Evolutionary conservation across 129 eudicot genomes (phyloP).

Genomic region (carrot (Daucus carota)): DH1_v3.0 NC_030382.2:44335501-44336000

Average conservation of each 20-base stretch:
- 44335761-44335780: background rate
- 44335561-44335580: background rate
- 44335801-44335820: background rate
- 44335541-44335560: background rate
- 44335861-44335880: background rate
- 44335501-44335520: background rate
- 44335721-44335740: background rate
- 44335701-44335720: background rate
- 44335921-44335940: slow-evolving; percentile 22
- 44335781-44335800: background rate
- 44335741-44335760: background rate
- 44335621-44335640: background rate
- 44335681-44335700: background rate
- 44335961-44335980: slow-evolving; percentile 35
- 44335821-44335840: background rate
- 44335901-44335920: slow-evolving; percentile 17
- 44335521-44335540: background rate
- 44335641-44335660: background rate
- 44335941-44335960: slow-evolving; percentile 20
- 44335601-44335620: too few species aligned
- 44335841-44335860: background rate
- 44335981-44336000: slow-evolving; percentile 17
- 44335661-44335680: background rate
- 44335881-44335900: background rate
- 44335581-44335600: too few species aligned